Conservation (phyloP, 1,139 yeast genomes). For the Saccharomyces pastorianus region DNA sequence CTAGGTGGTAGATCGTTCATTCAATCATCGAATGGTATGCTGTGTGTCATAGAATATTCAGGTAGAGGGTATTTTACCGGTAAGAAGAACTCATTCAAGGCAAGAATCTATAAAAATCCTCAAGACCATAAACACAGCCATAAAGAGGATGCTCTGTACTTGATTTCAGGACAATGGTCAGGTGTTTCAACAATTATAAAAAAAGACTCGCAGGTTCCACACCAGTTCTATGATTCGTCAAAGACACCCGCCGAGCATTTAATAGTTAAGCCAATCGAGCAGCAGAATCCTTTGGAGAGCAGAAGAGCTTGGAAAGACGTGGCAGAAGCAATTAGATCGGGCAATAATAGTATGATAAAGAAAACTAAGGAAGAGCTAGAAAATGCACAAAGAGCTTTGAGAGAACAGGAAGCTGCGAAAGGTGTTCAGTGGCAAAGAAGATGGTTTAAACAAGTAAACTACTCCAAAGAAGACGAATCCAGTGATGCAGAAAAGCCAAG, state of each 20-base stretch:
- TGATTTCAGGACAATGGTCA: conserved; percentile 93
- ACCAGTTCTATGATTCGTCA: conserved; percentile 68
- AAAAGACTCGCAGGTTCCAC: conserved; percentile 21
- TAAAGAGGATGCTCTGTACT: conserved; percentile 59
- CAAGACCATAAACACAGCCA: conserved; percentile 35
- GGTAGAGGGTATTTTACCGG: conserved; percentile 97
- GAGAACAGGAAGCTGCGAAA: conserved; percentile 58
- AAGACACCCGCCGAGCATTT: conserved; percentile 45
- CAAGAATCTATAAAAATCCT: conserved; percentile 57
- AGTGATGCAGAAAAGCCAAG: conserved; percentile 16
- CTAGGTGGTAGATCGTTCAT: conserved; percentile 79
- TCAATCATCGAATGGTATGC: conserved; percentile 72
- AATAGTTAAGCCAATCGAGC: conserved; percentile 64
- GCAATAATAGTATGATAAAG: conserved; percentile 68
- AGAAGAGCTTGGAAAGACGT: conserved; percentile 82
- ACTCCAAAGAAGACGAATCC: conserved; percentile 34
- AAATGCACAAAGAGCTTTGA: conserved; percentile 70
- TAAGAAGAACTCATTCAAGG: conserved; percentile 85
- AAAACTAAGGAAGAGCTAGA: conserved; percentile 70
- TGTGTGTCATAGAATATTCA: conserved; percentile 66
- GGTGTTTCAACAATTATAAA: conserved; percentile 48
- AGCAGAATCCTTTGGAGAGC: conserved; percentile 70
- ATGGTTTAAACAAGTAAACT: conserved; percentile 63
- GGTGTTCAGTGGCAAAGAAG: conserved; percentile 64
- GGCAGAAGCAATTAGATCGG: conserved; percentile 71